Evolutionary conservation across 1,139 yeast species (phyloP), one percentile per base, ranked within the genome.

Genomic region (Geotrichum candidum): DNA sequence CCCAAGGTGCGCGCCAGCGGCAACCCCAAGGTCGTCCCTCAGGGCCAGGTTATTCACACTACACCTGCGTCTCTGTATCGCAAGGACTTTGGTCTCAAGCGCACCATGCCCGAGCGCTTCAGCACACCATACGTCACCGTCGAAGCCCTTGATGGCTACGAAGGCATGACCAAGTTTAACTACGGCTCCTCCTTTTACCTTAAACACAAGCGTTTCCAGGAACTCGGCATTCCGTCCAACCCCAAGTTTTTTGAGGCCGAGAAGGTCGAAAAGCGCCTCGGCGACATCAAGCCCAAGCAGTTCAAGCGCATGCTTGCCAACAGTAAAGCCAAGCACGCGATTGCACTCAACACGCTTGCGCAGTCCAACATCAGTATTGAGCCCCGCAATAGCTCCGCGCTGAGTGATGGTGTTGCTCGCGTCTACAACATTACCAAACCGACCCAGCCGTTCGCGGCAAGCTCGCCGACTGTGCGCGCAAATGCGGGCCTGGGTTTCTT

Each of bases 31-130:
- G 62, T 65, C 27, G 72, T 68, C 59, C 88, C 88, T 35, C 77
- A 82, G 0, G 84, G 82, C 66, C 90, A 86, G 72, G 78, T 83
- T 27, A 77, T 86, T 27, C 84, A 81, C 66, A 80, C 88, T 1
- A 81, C 85, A 52, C 79, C 84, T 13, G 78, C 86, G 1, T 78
- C 87, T 1, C 73, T 80, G 57, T 73, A 79, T 60, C 79, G 86
- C 67, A 81, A 82, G 64, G 86, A 86, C 73, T 86, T 84, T 82
- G 90, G 90, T 66, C 72, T 86, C 62, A 86, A 86, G 69, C 75
- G 82, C 65, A 77, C 84, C 58, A 73, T 86, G 50, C 89, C 90
- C 2, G 72, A 75, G 15, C 80, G 80, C 63, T 72, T 80, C 57
- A 77, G 77, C 64, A 74, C 84, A 1, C 76, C 81, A 60, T 80